Base-by-base conservation (phyloP, 2,329 filamentous ascomycete species). In the Cytospora paraplurivora region DNA sequence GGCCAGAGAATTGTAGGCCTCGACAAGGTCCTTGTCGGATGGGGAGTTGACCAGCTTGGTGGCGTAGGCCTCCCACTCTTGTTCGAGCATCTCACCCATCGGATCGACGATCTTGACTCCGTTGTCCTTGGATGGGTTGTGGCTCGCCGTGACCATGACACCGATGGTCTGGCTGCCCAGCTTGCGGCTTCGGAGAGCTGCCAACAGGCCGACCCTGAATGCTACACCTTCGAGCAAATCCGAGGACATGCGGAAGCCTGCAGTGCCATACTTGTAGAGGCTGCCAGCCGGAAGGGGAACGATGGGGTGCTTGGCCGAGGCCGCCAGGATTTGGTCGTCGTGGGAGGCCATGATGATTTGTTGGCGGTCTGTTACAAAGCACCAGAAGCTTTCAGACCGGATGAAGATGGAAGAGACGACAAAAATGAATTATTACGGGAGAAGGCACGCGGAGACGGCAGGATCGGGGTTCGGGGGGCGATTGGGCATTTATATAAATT, bases 31-130 rank as follows among this genome's bases (percentile, higher is more conserved):
- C 68, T 92, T 85, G 71, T 96, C 89, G 66, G 85, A 85, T 19
- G 86, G 79, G 67, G 90, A 88, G 77, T 99, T 99, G 73, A 96
- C 93, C 67, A 99, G 88, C 71, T 85, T 85, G 41, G 95, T 98
- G 60, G 93, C 93, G 76, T 93, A 89, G 44, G 82, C 81, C 79
- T 99, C 95, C 95, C 95, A 99, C 66, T 94, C 91, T 76, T 93
- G 89, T 85, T 96, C 92, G 56, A 97, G 85, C 95, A 98, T 98
- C 77, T 98, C 95, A 68, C 95, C 94, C 88, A 96, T 90, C 13
- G 95, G 95, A 76, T 99, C 95, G 67, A 99, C 92, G 70, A 99
- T 87, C 84, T 97, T 97, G 76, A 97, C 90, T 58, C 93, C 93
- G 76, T 97, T 97, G 78, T 97, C 93, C 70, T 87, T 84, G 38